Conservation (phyloP, 192 early-diverging fungal species). For the Polychytrium aggregatum region DNA sequence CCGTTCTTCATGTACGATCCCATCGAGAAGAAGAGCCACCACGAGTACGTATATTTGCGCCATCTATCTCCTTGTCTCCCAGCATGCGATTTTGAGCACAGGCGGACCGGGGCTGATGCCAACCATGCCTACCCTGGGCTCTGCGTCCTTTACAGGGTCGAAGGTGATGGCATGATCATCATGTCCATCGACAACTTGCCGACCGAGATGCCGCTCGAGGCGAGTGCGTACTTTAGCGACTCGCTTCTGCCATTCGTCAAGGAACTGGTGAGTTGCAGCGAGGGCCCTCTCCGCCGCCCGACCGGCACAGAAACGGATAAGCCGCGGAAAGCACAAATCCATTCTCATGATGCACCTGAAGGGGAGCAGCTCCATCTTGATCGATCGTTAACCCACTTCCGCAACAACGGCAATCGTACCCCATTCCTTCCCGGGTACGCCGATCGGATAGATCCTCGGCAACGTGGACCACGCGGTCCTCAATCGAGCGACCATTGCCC, state of each 20-base stretch:
- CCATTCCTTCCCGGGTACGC: slow-evolving; percentile 4
- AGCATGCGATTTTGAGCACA: too few relatives aligned
- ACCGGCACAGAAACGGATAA: too few relatives aligned
- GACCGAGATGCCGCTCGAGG: slow-evolving; percentile 89
- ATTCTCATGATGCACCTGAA: too few relatives aligned
- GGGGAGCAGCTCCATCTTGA: background rate
- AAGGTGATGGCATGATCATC: slow-evolving; percentile 81
- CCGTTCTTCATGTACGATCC: slow-evolving; percentile 92
- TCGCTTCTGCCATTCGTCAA: slow-evolving; percentile 69
- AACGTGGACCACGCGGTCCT: slow-evolving; percentile 61
- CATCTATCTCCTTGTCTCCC: too few relatives aligned
- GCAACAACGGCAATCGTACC: too few relatives aligned
- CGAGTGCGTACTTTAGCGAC: slow-evolving; percentile 85
- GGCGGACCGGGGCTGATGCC: too few relatives aligned
- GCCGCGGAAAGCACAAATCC: too few relatives aligned
- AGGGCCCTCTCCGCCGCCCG: background rate
- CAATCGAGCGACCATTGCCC: slow-evolving; percentile 64
- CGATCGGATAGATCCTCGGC: slow-evolving; percentile 35
- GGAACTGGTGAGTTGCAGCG: slow-evolving; percentile 53
- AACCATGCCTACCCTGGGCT: too few relatives aligned
- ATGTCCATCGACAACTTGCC: slow-evolving; percentile 97
- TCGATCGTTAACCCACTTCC: too few relatives aligned
- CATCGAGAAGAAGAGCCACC: slow-evolving; percentile 50
- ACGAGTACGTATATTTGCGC: too few relatives aligned
- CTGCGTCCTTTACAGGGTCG: slow-evolving; percentile 42